phyloP scores from a whole-genome alignment of 208 protist genomes.

The Naegleria lovaniensis region DNA sequence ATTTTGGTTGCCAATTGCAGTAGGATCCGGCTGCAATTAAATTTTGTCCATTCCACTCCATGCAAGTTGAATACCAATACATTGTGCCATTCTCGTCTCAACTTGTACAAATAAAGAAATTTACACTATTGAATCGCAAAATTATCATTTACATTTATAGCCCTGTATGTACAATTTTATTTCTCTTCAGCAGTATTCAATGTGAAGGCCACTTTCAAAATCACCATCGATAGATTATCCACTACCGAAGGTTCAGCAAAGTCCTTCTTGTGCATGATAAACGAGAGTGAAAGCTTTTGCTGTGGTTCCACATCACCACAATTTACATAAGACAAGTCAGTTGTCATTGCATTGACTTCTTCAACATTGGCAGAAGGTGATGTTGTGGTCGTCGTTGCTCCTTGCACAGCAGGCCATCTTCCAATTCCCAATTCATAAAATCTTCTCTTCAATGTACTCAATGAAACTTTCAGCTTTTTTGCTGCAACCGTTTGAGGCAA shows the following conservation, averaged over 20 bases:
- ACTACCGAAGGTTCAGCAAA: not conserved
- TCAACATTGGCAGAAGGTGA: not conserved
- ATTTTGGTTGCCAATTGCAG: too few relatives aligned
- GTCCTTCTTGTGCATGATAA: not conserved
- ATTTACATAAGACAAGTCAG: not conserved
- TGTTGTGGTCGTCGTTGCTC: not conserved
- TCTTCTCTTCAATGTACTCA: not conserved
- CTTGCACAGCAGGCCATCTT: slow-evolving; percentile 14
- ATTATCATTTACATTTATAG: too few relatives aligned
- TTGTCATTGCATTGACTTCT: too few relatives aligned
- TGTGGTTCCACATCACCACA: not conserved
- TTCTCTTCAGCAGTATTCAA: not conserved
- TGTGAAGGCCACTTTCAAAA: not conserved
- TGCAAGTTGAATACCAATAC: too few relatives aligned
- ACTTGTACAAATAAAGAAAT: too few relatives aligned
- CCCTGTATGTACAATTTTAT: not conserved
- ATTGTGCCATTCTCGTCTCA: too few relatives aligned
- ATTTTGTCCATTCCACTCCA: too few relatives aligned
- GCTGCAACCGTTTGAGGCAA: slow-evolving; percentile 5
- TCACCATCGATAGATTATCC: not conserved
- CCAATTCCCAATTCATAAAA: slow-evolving; percentile 3
- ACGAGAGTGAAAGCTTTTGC: not conserved
- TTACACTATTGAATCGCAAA: too few relatives aligned
- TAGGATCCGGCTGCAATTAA: too few relatives aligned
- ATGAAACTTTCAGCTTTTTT: not conserved